Evolutionary conservation across 352 stramenopile species (phyloP).

Genomic region (Peronospora farinosa): DNA sequence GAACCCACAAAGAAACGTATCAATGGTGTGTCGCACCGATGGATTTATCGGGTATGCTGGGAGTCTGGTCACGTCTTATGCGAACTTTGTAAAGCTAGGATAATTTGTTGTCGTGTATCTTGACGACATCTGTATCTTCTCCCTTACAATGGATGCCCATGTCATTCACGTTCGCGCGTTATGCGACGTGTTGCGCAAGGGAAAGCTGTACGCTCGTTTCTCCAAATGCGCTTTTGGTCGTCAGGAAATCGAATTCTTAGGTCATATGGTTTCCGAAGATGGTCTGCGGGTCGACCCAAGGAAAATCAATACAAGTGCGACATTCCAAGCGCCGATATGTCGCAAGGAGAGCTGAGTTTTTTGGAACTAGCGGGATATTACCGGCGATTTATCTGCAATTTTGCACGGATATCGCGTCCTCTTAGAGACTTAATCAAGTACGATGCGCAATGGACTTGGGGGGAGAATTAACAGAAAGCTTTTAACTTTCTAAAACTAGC

Average conservation of each 20-base stretch:
- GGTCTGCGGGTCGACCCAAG: background rate
- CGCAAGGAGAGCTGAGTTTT: no score
- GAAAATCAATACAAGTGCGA: no score
- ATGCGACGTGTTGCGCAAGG: conserved; percentile 17
- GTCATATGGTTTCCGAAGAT: conserved; percentile 15
- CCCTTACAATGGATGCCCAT: conserved; percentile 8
- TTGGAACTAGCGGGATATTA: no score
- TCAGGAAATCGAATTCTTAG: conserved; percentile 19
- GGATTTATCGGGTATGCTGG: conserved; percentile 33
- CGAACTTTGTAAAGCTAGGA: conserved; percentile 15
- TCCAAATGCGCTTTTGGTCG: conserved; percentile 26
- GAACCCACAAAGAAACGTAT: conserved; percentile 31
- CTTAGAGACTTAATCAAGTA: no score
- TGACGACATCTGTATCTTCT: conserved; percentile 37
- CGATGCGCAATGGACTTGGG: no score
- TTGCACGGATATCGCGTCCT: no score
- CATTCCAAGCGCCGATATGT: no score
- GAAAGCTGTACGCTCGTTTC: conserved; percentile 19
- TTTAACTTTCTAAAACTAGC: no score
- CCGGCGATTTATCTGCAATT: no score
- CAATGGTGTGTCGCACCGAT: conserved; percentile 42
- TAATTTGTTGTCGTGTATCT: conserved; percentile 35
- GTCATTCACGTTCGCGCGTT: conserved; percentile 21
- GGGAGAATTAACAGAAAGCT: no score
- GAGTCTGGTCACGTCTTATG: conserved; percentile 38